These are phyloP conservation scores for Diaporthe citrichinensis DNA, from an alignment of 2,329 filamentous ascomycete species.

Conservation along the genomic window DNA sequence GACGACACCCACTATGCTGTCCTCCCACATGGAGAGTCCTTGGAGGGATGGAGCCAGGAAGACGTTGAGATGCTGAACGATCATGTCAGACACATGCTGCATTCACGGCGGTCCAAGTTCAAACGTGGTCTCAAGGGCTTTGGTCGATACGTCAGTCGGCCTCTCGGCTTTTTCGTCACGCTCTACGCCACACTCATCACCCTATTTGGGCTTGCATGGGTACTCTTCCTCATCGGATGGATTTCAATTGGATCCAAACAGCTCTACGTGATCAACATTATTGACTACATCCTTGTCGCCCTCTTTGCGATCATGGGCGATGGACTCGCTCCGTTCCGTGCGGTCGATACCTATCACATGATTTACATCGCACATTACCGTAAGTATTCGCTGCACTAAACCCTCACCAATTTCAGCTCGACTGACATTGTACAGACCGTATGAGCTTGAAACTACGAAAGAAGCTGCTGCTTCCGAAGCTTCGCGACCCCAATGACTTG, in stretches of 20 bases:
- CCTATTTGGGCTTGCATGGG: conserved; percentile 88
- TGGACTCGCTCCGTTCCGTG: conserved; percentile 80
- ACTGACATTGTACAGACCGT: conserved; percentile 52
- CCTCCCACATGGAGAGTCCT: conserved; percentile 78
- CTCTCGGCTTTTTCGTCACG: conserved; percentile 86
- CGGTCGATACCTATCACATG: conserved; percentile 90
- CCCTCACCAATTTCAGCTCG: conserved; percentile 51
- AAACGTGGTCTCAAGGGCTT: conserved; percentile 86
- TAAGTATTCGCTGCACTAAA: conserved; percentile 37
- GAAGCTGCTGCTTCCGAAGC: conserved; percentile 71
- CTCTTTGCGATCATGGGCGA: conserved; percentile 80
- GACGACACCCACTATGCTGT: conserved; percentile 83
- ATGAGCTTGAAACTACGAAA: conserved; percentile 76
- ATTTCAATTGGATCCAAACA: conserved; percentile 84
- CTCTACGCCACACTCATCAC: conserved; percentile 88
- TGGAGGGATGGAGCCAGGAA: conserved; percentile 81
- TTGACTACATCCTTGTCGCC: conserved; percentile 79
- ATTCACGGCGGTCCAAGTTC: conserved; percentile 84
- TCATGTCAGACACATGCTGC: conserved; percentile 88
- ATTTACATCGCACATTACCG: conserved; percentile 82
- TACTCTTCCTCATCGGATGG: conserved; percentile 92
- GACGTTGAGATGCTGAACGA: conserved; percentile 86
- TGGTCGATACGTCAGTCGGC: conserved; percentile 81
- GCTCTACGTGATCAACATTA: conserved; percentile 77
- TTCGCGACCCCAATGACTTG: conserved; percentile 79